phyloP scores from a whole-genome alignment of 164 flowering plant species.

The Vitis rupestris region DNA sequence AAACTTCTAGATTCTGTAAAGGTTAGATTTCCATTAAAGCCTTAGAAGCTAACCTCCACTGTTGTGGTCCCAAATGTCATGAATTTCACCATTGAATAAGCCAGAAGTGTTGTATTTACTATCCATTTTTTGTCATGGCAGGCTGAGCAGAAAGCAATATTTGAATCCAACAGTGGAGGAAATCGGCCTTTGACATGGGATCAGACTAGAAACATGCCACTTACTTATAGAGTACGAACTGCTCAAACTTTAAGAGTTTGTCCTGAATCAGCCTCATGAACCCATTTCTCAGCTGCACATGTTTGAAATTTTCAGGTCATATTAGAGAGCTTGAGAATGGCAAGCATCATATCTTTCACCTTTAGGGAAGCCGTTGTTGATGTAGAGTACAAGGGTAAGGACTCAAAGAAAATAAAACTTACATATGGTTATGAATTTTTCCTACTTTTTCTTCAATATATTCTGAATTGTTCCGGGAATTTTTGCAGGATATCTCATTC shows the following conservation, averaged over 20 bases:
- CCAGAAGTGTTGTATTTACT: neutral
- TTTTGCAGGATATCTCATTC: conserved; percentile 49
- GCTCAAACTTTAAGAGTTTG: neutral
- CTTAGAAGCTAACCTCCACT: no score
- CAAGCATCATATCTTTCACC: conserved; percentile 50
- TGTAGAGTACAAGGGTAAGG: conserved; percentile 44
- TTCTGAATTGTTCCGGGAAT: neutral
- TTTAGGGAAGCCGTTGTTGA: conserved; percentile 49
- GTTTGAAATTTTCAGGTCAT: conserved; percentile 29
- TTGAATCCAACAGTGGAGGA: conserved; percentile 26
- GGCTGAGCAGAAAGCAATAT: conserved; percentile 42
- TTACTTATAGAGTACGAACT: conserved; percentile 31
- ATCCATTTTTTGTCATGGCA: conserved; percentile 11
- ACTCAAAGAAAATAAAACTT: neutral
- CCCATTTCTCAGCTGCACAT: neutral
- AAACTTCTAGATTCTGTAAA: conserved; percentile 42
- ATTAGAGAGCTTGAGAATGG: conserved; percentile 50
- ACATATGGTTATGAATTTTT: no score
- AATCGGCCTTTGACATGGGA: conserved; percentile 34
- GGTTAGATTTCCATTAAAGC: conserved; percentile 18
- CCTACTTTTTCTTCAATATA: neutral
- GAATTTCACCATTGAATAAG: no score
- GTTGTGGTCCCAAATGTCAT: no score
- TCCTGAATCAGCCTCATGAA: no score
- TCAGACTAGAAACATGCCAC: conserved; percentile 40